Evolutionary conservation across 2,329 filamentous ascomycete species (phyloP), one percentile per base, ranked within the genome.

Genomic region (Aureobasidium sp.): DNA sequence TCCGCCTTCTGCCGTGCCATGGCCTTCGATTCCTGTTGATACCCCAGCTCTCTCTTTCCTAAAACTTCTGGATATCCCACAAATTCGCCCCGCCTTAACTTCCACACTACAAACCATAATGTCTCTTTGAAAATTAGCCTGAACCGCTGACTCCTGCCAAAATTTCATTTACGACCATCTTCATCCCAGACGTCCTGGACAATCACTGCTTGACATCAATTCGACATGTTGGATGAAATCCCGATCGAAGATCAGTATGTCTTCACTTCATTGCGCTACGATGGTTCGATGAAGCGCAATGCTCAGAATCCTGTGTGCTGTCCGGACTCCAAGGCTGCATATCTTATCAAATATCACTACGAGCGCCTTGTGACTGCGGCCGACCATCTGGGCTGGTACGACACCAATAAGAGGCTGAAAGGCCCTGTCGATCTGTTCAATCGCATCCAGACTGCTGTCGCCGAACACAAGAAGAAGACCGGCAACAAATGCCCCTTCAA

Each of bases 291-390:
- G 67, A 67, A 68, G 67, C 62, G 66, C 63, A 68, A 36, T 70
- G 79, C 64, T 73, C 78, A 44, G 67, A 69, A 69, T 67, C 69
- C 32, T 53, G 82, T 78, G 20, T 87, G 80, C 47, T 71, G 70
- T 77, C 67, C 66, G 69, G 29, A 74, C 78, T 29, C 70, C 76
- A 7, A 89, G 85, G 9, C 83, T 87, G 0, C 90, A 67, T 95
- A 95, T 73, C 90, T 95, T 81, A 82, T 94, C 17, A 80, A 85
- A 63, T 87, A 87, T 67, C 92, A 96, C 72, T 69, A 66, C 84
- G 88, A 92, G 71, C 87, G 92, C 59, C 82, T 96, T 71, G 78
- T 91, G n/a, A 81, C 78, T 69, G 78, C 81, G 47, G 79, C 81
- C 27, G 70, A 76, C 65, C 75, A 80, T 66, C 81, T 83, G 67